Evolutionary conservation across 1,284 basidiomycete genomes (phyloP).

Genomic region (Malassezia slooffiae): DNA sequence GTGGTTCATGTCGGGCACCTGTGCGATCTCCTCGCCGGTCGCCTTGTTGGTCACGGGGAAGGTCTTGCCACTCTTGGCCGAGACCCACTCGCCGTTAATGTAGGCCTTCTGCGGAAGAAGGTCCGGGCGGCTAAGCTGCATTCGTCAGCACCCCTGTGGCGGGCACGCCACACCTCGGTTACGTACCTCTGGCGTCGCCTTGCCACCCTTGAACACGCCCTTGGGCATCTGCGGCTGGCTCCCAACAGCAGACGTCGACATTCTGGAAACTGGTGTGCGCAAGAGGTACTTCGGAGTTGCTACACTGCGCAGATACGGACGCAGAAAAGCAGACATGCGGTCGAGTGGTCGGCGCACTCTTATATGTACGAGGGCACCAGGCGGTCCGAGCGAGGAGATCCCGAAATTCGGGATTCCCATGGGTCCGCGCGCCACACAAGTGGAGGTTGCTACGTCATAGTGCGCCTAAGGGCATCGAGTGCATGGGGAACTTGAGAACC

Average conservation of each 20-base stretch:
- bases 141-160: background rate
- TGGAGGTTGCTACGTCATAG: too few relatives aligned
- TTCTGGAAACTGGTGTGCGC: background rate
- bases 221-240: conserved; percentile 27
- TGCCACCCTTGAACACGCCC: conserved; percentile 38
- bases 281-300: background rate
- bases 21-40: conserved; percentile 32
- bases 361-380: too few relatives aligned
- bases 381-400: too few relatives aligned
- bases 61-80: conserved; percentile 25
- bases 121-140: conserved; percentile 25
- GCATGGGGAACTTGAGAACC: too few relatives aligned
- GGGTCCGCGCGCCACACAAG: too few relatives aligned
- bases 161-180: too few relatives aligned
- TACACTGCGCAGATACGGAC: conserved; percentile 2
- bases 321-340: background rate
- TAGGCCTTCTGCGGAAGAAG: conserved; percentile 32
- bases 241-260: background rate
- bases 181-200: conserved; percentile 29
- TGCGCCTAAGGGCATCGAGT: too few relatives aligned
- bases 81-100: conserved; percentile 39
- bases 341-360: too few relatives aligned
- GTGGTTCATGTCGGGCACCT: conserved; percentile 34
- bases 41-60: conserved; percentile 43
- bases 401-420: too few relatives aligned